Evolutionary conservation across 371 early-diverging fungal genomes (phyloP), one percentile per base, ranked within the genome.

Genomic region (Saksenaea oblongispora): DNA sequence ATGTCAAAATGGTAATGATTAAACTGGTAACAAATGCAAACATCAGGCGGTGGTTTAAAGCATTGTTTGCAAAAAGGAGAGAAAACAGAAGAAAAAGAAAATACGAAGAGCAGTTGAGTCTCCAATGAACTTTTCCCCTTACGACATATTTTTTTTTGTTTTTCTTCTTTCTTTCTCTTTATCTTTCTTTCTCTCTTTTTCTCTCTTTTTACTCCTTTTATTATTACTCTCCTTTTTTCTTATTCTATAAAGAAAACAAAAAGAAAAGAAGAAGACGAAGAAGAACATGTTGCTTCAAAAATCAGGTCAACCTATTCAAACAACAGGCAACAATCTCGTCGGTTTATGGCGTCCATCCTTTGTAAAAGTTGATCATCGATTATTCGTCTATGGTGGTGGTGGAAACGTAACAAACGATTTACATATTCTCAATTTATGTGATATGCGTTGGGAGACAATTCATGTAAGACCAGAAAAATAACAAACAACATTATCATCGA

Each of bases 301-400:
- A 71, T 72, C 78, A 62, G 83, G 79, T 51, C 78, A 79, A 59
- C 79, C 86, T 28, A 65, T 76, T 57, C 73, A 73, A 58, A 87
- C 88, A 17, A 81, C 82, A 10, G 86, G 86, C 27, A 77, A 84
- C 59, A 87, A 85, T 59, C 71, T 87, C 22, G 86, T 86, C 11
- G 88, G 88, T 27, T 70, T 87, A 26, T 87, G 88, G 88, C 73
- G 86, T 41, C 86, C 86, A 2, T 85, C 86, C 5, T 86, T 87
- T 68, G 84, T 85, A 14, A 80, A 84, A 58, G 86, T 85, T 35
- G 80, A 83, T 56, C 75, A 85, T 56, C 79, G 80, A 58, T 71
- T 87, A 18, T 87, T 82, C 62, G 78, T 85, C 24, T 85, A 79
- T 73, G 86, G 88, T 37, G 88, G 86, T 15, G 88, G 86, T 15